phyloP scores from a whole-genome alignment of 495 filamentous ascomycete genomes.

The Tuber indicum region DNA sequence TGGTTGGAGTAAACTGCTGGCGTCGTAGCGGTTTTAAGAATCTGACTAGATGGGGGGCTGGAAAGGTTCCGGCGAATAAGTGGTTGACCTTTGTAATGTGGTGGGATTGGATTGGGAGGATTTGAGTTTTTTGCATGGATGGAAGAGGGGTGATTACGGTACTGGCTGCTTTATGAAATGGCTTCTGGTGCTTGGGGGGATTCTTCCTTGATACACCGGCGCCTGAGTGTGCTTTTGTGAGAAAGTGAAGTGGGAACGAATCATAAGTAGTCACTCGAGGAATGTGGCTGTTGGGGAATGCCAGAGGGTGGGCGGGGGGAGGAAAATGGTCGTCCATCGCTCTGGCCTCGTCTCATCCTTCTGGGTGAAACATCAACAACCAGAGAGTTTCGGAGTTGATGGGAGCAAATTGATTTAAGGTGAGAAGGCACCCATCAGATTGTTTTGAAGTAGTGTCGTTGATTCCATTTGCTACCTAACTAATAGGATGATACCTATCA shows the following conservation, averaged over 20 bases:
- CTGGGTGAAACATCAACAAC: conserved; percentile 1
- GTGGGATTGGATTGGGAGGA: not conserved
- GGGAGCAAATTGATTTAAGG: not conserved
- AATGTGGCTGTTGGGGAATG: not conserved
- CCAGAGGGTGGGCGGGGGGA: not conserved
- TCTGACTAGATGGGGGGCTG: not conserved
- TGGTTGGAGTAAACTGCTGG: conserved; percentile 1
- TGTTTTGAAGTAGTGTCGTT: not conserved
- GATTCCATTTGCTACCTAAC: not conserved
- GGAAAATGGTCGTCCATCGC: not conserved
- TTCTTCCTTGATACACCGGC: not conserved
- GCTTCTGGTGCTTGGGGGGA: not conserved
- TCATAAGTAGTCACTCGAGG: not conserved
- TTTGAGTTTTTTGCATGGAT: not conserved
- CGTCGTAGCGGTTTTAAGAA: not conserved
- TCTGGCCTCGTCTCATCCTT: not conserved
- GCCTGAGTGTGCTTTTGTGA: not conserved
- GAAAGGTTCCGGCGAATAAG: not conserved
- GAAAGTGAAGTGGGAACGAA: not conserved
- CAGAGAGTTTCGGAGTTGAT: not conserved
- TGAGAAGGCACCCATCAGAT: not conserved
- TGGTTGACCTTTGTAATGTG: not conserved
- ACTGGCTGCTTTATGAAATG: conserved; percentile 1
- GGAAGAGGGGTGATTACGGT: not conserved
- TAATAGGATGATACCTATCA: not conserved